Evolutionary conservation across 768 basidiomycete species (phyloP), one percentile per base, ranked within the genome.

Genomic region (Suillus clintonianus): DNA sequence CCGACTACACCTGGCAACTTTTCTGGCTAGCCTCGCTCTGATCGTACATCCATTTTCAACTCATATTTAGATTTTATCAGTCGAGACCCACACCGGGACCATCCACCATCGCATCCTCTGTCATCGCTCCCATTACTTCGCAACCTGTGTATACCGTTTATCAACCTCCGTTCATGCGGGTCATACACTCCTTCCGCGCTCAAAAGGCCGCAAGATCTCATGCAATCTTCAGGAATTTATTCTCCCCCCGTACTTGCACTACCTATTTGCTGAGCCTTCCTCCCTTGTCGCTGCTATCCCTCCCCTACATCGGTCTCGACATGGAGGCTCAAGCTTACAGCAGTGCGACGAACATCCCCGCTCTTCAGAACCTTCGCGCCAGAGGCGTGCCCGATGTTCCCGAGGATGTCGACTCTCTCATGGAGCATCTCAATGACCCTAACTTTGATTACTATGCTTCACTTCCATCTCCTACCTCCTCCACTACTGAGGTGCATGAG

Each of bases 371-470:
- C 8, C 64, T 81, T 51, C 84, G 81, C 59, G 80, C 76, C 67
- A 84, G 87, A 47, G 81, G 79, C 64, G 77, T 86, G 24, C 89
- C 91, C 62, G 92, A 93, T 76, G 91, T 92, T 19, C 91, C 91
- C 9, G 84, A 91, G 69, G 91, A 93, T 75, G 83, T 91, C 65
- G 87, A 89, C 71, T 88, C 83, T 65, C 64, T 87, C 70, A 82
- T 87, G 83, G 86, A 86, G 42, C 91, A 94, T 73, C 77, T 93
- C 67, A 92, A 93, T 71, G 92, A 94, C 76, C 92, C 91, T 59
- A 92, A 94, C 78, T 85, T 83, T 62, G 89, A 92, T 74, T 79
- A 89, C 60, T 75, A 71, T 34, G 74, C n/a, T n/a, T n/a, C 70
- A 70, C 74, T 71, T 70, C 76, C 69, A 11, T 75, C 77, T 2